Evolutionary conservation across 495 filamentous ascomycete species (phyloP).

Genomic region (Penicillium paxilli): DNA sequence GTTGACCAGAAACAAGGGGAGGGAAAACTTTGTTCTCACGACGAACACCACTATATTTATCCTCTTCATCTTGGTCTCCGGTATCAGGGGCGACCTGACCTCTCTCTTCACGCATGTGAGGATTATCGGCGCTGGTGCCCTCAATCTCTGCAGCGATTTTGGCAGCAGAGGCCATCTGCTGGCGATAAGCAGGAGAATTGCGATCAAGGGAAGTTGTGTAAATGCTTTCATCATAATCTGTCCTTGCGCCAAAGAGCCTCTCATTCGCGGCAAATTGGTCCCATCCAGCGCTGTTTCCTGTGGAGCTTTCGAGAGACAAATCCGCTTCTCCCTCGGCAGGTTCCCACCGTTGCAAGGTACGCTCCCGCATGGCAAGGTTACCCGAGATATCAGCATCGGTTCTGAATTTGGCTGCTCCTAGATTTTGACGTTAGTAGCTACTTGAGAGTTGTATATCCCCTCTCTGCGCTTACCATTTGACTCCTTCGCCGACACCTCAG

Average conservation of each 20-base stretch:
- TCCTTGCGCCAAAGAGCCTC: conserved; percentile 79
- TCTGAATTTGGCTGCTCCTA: conserved; percentile 56
- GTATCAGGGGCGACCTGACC: conserved; percentile 65
- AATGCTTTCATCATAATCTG: conserved; percentile 86
- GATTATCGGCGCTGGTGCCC: conserved; percentile 61
- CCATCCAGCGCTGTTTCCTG: conserved; percentile 58
- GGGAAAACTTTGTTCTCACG: conserved; percentile 68
- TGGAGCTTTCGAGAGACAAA: conserved; percentile 64
- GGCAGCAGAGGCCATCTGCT: conserved; percentile 73
- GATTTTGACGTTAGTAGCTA: neutral
- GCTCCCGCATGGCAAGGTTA: conserved; percentile 64
- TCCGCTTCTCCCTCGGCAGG: conserved; percentile 63
- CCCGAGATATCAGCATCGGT: conserved; percentile 90
- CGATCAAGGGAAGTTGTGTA: conserved; percentile 92
- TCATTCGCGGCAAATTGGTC: conserved; percentile 95
- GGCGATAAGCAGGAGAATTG: conserved; percentile 74
- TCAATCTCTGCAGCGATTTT: conserved; percentile 91
- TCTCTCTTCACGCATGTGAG: conserved; percentile 87
- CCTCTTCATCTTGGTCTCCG: conserved; percentile 83
- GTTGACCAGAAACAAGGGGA: conserved; percentile 59
- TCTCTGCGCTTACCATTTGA: conserved; percentile 66
- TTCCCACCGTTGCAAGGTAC: conserved; percentile 82
- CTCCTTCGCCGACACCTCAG: conserved; percentile 51
- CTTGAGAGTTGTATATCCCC: neutral
- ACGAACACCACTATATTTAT: conserved; percentile 92